Base-by-base conservation (phyloP, 2,329 filamentous ascomycete species). In the Microdochium trichocladiopsis region DNA sequence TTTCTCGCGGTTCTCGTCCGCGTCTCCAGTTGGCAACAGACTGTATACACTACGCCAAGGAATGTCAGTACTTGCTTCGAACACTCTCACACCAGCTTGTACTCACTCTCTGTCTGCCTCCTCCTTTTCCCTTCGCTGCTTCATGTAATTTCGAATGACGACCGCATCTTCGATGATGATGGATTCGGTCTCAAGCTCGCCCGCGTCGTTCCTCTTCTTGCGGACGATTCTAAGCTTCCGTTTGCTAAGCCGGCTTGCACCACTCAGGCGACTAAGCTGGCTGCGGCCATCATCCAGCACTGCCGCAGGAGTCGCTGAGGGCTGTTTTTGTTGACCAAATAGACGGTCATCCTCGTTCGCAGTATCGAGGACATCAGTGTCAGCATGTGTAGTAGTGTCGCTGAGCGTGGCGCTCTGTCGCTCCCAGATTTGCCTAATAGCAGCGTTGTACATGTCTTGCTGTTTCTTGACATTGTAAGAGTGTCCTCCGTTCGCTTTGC, bases 391-490 rank as follows among this genome's bases (percentile, higher is more conserved):
- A 48, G 86, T 79, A 1, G 74, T 74, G 53, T 94, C 88, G 6
- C 85, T 85, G 6, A 97, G 76, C 50, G 87, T 93, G 14, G 80
- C 72, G 67, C 87, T 90, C 67, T 97, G 93, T 58, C 87, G 85
- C 55, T 90, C 86, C 94, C 94, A 99, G 55, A 97, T 96, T 55
- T 89, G 84, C 52, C 86, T 83, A 60, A 99, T 96, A 22, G 90
- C 90, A 51, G 92, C 86, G 60, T 95, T 90, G 66, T 99, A 99
- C 61, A 90, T 88, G 56, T 84, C 86, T 63, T 97, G 90, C 67
- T 99, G 94, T 59, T 89, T 86, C 64, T 93, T 94, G 55, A 99
- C 94, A 58, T 99, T 99, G 74, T 99, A 99, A 60, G 90, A 92
- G 70, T 99, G 94, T 0, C 94, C 94, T 52, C 91, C 91, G 57